A percentile compares a stretch with the other conserved stretches of the same genome.
These are phyloP conservation scores for Mortierella sp. DNA, from an alignment of 371 early-diverging fungal genomes.

Conservation along the genomic window DNA sequence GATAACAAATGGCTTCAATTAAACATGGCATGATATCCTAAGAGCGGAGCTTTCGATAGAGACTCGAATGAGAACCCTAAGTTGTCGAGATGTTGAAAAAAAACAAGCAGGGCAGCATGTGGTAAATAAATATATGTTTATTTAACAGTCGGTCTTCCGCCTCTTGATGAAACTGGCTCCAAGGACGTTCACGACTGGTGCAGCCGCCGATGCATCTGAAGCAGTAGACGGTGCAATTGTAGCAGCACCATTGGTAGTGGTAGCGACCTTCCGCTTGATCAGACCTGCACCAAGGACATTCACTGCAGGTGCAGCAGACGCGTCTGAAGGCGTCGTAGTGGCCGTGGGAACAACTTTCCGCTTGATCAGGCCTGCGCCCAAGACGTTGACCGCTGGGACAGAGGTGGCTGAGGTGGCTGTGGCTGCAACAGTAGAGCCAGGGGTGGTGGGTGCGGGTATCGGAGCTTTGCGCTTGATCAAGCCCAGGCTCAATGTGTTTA, in stretches of 20 bases:
- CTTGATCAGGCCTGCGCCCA: conserved; percentile 9
- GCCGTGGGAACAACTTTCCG: not conserved
- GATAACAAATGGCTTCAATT: too few species aligned
- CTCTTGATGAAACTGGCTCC: conserved; percentile 43
- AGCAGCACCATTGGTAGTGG: too few species aligned
- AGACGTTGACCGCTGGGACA: conserved; percentile 14
- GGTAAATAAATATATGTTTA: not conserved
- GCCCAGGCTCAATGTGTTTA: conserved; percentile 21
- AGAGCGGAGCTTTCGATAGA: too few species aligned
- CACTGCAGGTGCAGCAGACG: conserved; percentile 11
- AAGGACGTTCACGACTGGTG: conserved; percentile 29
- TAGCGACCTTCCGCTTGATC: conserved; percentile 2
- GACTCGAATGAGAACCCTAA: too few species aligned
- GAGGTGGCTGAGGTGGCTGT: conserved; percentile 4
- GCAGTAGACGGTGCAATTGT: not conserved
- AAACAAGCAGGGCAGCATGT: too few species aligned
- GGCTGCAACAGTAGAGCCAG: not conserved
- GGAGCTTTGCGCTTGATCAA: conserved; percentile 34
- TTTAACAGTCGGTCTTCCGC: conserved; percentile 29
- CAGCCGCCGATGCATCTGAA: not conserved
- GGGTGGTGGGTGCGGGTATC: not conserved
- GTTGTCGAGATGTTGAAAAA: too few species aligned
- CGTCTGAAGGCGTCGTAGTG: not conserved
- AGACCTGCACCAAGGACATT: conserved; percentile 20
- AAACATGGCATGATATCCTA: too few species aligned